A percentile compares a stretch with the other conserved stretches of the same genome.
phyloP scores from a whole-genome alignment of 805 yeast species.

The Ogataea wickerhamii region DNA sequence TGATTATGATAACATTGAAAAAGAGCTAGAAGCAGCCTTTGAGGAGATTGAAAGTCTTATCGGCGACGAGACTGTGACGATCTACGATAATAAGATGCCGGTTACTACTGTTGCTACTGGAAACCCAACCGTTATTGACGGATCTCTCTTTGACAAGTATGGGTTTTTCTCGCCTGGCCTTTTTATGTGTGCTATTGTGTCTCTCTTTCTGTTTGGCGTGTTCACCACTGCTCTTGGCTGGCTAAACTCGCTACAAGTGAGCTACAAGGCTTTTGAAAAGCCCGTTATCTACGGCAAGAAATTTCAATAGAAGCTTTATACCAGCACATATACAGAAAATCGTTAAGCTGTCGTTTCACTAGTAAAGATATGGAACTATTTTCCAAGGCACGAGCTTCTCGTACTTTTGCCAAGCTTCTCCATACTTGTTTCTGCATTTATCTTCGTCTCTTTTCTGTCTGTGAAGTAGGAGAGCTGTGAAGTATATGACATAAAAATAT shows the following conservation, averaged over 20 bases:
- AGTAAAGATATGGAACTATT: constrained; percentile 85
- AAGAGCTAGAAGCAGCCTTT: constrained; percentile 30
- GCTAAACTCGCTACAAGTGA: constrained; percentile 67
- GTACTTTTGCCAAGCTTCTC: constrained; percentile 81
- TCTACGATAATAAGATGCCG: constrained; percentile 12
- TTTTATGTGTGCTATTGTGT: constrained; percentile 68
- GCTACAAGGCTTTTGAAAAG: constrained; percentile 81
- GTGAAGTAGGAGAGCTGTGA: constrained; percentile 77
- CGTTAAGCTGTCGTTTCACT: no score
- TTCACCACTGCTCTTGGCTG: constrained; percentile 64
- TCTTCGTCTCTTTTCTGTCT: constrained; percentile 90
- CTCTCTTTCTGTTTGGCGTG: constrained; percentile 54
- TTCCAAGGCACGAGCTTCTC: constrained; percentile 79
- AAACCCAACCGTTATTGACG: constrained; percentile 15
- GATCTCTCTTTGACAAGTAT: constrained; percentile 58
- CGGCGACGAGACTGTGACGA: constrained; percentile 24
- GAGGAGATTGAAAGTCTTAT: constrained; percentile 27
- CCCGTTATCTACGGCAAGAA: constrained; percentile 52
- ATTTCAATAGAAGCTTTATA: constrained; percentile 24
- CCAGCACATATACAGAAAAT: background rate
- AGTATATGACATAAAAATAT: constrained; percentile 81
- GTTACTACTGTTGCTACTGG: background rate
- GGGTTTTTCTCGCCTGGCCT: constrained; percentile 78
- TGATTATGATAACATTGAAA: constrained; percentile 25
- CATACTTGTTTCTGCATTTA: constrained; percentile 84